Evolutionary conservation across 176 grass and related monocot species (phyloP), one percentile per base, ranked within the genome.

Genomic region (Bothriochloa decipiens): DNA sequence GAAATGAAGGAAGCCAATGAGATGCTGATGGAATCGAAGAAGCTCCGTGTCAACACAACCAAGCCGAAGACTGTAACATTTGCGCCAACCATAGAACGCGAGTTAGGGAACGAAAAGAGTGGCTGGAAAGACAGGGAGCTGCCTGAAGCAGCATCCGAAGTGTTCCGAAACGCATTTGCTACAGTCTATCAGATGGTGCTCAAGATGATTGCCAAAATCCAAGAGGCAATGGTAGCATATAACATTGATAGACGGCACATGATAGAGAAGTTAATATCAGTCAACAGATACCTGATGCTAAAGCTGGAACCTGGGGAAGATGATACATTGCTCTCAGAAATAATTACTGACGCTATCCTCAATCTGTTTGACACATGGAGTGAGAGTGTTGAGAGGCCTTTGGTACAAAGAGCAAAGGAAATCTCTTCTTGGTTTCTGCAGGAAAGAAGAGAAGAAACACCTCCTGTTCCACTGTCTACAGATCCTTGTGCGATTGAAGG

Each of bases 1-100:
- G 89, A 85, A 65, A 89, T 91, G 87, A 87, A 86, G 80, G 92
- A 94, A 72, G 89, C 87, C 49, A 77, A 91, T 14, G 89, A 87
- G 32, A 90, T 90, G 84, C 52, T 90, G 62, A 80, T 57, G 84
- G 89, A 90, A 70, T 90, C 84, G 0, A 90, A 90, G 75, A 50
- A 90, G 84, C 89, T 90, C 29, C 89, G 89, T 7, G 69, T 90
- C 68, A 90, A 75, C 64, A 90, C 89, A 32, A 41, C 61, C 62
- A 87, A 70, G 52, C 80, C 8, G 1, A 90, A 90, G 75, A 87
- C 84, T 0, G 89, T 90, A 23, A 87, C 80, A 25, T 87, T 87
- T 0, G 80, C 84, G 0, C 89, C 89, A 68, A 75, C 76, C 63
- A 1, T 87, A 42, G 75, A 87, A 75, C 33, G 5, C 0, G 41